A percentile compares a stretch with the other conserved stretches of the same genome.
phyloP scores from a whole-genome alignment of 768 basidiomycete species.

The Ramaria rubella region DNA sequence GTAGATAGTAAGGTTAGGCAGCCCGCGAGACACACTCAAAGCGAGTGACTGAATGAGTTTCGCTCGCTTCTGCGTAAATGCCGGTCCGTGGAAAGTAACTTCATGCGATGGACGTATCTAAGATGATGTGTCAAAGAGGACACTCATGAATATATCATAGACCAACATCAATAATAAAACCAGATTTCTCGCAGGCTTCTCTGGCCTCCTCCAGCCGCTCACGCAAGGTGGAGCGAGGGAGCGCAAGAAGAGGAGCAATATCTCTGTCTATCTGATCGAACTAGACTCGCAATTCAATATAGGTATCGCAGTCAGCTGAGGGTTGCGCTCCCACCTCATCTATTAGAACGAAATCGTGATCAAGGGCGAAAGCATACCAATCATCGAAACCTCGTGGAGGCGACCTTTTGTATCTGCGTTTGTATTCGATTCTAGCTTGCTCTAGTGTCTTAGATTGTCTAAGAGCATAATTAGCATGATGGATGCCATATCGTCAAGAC shows the following conservation, averaged over 20 bases:
- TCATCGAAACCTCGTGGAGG: slow-evolving; percentile 26
- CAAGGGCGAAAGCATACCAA: slow-evolving; percentile 33
- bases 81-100: background rate
- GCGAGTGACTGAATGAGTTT: background rate
- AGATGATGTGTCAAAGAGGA: slow-evolving; percentile 79
- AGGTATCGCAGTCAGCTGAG: background rate
- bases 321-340: slow-evolving; percentile 31
- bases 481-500: background rate
- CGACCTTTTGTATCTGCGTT: slow-evolving; percentile 12
- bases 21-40: background rate
- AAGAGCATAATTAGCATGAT: background rate
- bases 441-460: slow-evolving; percentile 25
- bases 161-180: slow-evolving; percentile 7
- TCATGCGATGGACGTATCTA: background rate
- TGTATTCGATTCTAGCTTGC: slow-evolving; percentile 26
- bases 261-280: slow-evolving; percentile 10
- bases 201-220: background rate
- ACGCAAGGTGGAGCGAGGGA: background rate
- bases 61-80: background rate
- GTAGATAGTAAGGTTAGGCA: background rate
- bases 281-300: slow-evolving; percentile 3
- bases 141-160: slow-evolving; percentile 51
- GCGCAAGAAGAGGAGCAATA: slow-evolving; percentile 6
- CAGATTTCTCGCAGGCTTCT: background rate
- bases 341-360: slow-evolving; percentile 41